These are phyloP conservation scores for Phytophthora rubi DNA, from an alignment of 352 stramenopile species.

Conservation along the genomic window DNA sequence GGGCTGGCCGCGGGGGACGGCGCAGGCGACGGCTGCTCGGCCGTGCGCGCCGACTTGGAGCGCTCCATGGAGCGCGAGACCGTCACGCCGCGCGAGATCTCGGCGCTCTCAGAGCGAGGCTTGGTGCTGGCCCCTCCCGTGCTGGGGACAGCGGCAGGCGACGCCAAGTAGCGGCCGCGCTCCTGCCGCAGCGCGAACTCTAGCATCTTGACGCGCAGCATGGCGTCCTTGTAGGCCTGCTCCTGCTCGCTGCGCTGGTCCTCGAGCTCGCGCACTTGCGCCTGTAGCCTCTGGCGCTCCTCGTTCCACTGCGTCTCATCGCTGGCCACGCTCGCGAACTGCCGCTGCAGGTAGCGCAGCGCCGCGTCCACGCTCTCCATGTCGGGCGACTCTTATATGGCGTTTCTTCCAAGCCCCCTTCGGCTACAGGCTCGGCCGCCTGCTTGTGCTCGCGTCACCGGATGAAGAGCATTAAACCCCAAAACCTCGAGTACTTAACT, in stretches of 20 bases:
- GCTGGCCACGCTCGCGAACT: slow-evolving; percentile 83
- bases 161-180: slow-evolving; percentile 80
- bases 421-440: slow-evolving; percentile 10
- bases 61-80: slow-evolving; percentile 65
- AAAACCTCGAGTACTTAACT: slow-evolving; percentile 5
- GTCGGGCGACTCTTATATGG: slow-evolving; percentile 4
- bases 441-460: slow-evolving; percentile 29
- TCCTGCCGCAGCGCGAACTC: slow-evolving; percentile 87
- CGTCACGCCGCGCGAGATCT: slow-evolving; percentile 59
- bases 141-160: slow-evolving; percentile 65
- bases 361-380: slow-evolving; percentile 90
- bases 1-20: slow-evolving; percentile 43
- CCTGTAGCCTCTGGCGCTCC: slow-evolving; percentile 75
- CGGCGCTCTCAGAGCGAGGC: slow-evolving; percentile 37
- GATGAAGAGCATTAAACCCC: background rate
- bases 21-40: slow-evolving; percentile 45
- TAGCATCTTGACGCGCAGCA: slow-evolving; percentile 90
- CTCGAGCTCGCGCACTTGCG: slow-evolving; percentile 81
- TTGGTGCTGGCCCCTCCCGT: slow-evolving; percentile 35
- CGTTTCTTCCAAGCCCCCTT: slow-evolving; percentile 10
- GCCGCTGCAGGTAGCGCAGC: slow-evolving; percentile 84
- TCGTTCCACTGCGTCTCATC: slow-evolving; percentile 82
- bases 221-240: slow-evolving; percentile 83
- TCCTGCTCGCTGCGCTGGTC: slow-evolving; percentile 78
- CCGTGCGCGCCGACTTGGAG: slow-evolving; percentile 55